Conservation (phyloP, 225 moss, liverwort and hornwort genomes). For the Sphagnum contortum region DNA sequence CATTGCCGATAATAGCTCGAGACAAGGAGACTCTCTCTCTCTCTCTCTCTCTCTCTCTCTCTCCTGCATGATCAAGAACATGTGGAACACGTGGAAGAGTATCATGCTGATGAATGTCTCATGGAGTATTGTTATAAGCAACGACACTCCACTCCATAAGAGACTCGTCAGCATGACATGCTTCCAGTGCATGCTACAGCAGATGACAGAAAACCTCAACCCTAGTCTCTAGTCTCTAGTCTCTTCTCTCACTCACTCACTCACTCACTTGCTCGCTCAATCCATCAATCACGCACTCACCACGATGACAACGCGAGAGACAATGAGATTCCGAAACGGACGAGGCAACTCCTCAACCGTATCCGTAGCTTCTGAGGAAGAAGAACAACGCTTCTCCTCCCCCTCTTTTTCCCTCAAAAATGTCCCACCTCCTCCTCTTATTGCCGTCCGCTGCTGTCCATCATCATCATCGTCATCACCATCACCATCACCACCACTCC, state of each 20-base stretch:
- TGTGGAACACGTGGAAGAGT: too few species aligned
- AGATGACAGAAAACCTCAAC: background rate
- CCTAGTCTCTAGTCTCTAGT: constrained; percentile 6
- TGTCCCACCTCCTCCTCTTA: too few species aligned
- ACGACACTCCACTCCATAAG: background rate
- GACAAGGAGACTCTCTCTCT: background rate
- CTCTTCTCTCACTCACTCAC: background rate
- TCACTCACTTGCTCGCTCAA: background rate
- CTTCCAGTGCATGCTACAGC: background rate
- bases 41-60: background rate
- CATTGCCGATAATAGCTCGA: background rate
- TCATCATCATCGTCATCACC: too few species aligned
- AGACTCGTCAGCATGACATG: background rate
- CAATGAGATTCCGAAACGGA: constrained; percentile 47
- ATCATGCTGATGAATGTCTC: too few species aligned
- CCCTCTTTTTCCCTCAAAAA: too few species aligned
- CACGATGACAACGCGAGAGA: constrained; percentile 55
- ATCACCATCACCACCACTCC: too few species aligned
- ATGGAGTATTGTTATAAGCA: too few species aligned
- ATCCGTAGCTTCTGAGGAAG: constrained; percentile 19
- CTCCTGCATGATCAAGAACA: too few species aligned
- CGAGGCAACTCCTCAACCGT: constrained; percentile 42
- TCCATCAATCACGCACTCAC: constrained; percentile 11
- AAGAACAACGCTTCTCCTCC: background rate
- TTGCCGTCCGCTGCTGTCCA: too few species aligned